Evolutionary conservation across 2,329 filamentous ascomycete species (phyloP), one percentile per base, ranked within the genome.

Genomic region (Metarhizium album): DNA sequence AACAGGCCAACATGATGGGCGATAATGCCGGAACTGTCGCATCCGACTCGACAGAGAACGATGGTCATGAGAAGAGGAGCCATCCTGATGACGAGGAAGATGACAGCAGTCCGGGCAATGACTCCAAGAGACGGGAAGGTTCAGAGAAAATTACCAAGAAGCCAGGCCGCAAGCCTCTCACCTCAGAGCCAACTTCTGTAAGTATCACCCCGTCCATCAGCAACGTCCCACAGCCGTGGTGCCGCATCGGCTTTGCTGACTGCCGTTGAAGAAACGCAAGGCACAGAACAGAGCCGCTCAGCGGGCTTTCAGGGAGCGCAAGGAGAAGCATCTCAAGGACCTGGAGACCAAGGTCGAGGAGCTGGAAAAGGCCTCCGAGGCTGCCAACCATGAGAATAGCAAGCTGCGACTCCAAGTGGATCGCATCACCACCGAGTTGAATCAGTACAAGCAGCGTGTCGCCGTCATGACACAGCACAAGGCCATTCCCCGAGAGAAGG

Each of bases 111-210:
- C 61, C 62, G 18, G 69, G 72, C 50, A 71, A 70, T 42, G 70
- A 71, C 16, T 69, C 74, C 52, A 93, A 90, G 73, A 80, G 89
- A 57, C 81, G 87, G 53, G 90, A 95, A 68, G 82, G 84, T 52
- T 83, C 89, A 51, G 88, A 90, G 43, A 95, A 93, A 70, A 76
- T 84, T 42, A 82, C 88, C 23, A 97, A 97, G 80, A 98, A 97
- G 72, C 91, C 93, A 4, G 93, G 93, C 47, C 82, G 93, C 56
- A 98, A 98, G 75, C 93, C 91, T 20, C 75, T 97, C 61, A 97
- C 89, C 46, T 94, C 88, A 22, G 93, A 97, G 68, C 93, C 93
- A 23, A 97, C 87, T 59, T 93, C 90, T 58, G 91, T 97, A 83
- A 74, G 90, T 81, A n/a, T n/a, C n/a, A n/a, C 46, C 52, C 51